A percentile compares a stretch with the other conserved stretches of the same genome.
phyloP scores from a whole-genome alignment of 805 yeast species.

The Starmerella etchellsii region DNA sequence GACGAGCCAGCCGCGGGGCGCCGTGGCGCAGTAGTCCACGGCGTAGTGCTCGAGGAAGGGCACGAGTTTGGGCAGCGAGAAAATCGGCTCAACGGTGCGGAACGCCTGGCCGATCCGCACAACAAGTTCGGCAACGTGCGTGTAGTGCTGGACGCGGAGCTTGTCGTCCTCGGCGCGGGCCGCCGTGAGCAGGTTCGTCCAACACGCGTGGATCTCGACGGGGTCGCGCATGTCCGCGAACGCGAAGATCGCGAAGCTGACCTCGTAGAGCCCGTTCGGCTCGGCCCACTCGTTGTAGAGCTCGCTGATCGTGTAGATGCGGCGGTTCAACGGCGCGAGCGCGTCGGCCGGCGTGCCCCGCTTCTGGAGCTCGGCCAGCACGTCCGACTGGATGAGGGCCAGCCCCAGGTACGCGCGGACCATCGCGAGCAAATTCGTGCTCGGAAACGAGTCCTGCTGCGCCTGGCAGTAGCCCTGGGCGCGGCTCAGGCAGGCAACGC shows the following conservation, averaged over 20 bases:
- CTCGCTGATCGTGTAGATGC: slow-evolving; percentile 59
- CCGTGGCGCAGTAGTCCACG: slow-evolving; percentile 30
- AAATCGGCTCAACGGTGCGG: slow-evolving; percentile 53
- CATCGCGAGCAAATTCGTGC: slow-evolving; percentile 53
- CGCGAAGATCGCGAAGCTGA: slow-evolving; percentile 66
- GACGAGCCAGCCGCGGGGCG: slow-evolving; percentile 31
- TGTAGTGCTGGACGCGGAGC: slow-evolving; percentile 27
- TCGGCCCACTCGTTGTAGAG: slow-evolving; percentile 77
- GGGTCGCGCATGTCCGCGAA: slow-evolving; percentile 73
- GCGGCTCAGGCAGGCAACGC: slow-evolving; percentile 80
- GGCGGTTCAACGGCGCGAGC: slow-evolving; percentile 42
- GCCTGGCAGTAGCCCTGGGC: slow-evolving; percentile 90
- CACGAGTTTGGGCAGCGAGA: slow-evolving; percentile 62
- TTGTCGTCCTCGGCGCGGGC: slow-evolving; percentile 25
- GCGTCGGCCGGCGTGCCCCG: slow-evolving; percentile 32
- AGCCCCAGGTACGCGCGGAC: slow-evolving; percentile 76
- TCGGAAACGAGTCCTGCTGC: slow-evolving; percentile 56
- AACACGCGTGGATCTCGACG: slow-evolving; percentile 68
- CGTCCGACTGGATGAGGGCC: slow-evolving; percentile 69
- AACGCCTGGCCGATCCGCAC: slow-evolving; percentile 48
- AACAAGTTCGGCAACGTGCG: slow-evolving; percentile 30
- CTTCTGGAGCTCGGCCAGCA: slow-evolving; percentile 26
- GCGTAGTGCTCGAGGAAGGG: slow-evolving; percentile 51
- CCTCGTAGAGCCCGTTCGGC: slow-evolving; percentile 74
- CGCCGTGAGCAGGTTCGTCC: slow-evolving; percentile 60